These are phyloP conservation scores for Schrenkiella parvula DNA, from an alignment of 345 rosid species.

Conservation along the genomic window DNA sequence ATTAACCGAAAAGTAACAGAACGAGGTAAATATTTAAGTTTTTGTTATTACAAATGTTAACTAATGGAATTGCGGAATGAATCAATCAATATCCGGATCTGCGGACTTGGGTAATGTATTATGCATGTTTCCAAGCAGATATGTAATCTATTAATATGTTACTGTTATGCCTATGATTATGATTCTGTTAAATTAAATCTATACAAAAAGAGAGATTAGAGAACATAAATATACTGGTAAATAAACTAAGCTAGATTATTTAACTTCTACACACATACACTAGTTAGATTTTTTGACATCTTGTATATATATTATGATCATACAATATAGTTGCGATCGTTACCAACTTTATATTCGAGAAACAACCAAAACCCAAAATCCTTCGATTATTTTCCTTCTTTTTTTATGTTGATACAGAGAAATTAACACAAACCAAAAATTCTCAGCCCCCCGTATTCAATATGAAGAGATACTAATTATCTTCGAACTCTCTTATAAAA, in stretches of 20 bases:
- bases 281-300: constrained; percentile 17
- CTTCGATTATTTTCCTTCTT: too few relatives aligned
- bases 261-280: not conserved
- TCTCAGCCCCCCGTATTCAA: not conserved
- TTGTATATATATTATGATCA: not conserved
- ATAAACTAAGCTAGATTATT: constrained; percentile 21
- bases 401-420: not conserved
- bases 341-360: constrained; percentile 15
- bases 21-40: not conserved
- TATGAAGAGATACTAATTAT: not conserved
- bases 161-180: not conserved
- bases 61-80: not conserved
- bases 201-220: not conserved
- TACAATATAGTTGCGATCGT: not conserved
- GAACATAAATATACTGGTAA: constrained; percentile 11
- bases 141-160: not conserved
- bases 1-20: not conserved
- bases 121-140: not conserved
- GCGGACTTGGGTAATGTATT: not conserved
- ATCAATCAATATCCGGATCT: not conserved
- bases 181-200: not conserved
- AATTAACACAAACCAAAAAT: constrained; percentile 8
- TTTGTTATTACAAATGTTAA: not conserved
- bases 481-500: constrained; percentile 10
- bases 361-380: not conserved